Evolutionary conservation across 345 rosid species (phyloP), one percentile per base, ranked within the genome.

Genomic region (Bretschneidera sinensis): DNA sequence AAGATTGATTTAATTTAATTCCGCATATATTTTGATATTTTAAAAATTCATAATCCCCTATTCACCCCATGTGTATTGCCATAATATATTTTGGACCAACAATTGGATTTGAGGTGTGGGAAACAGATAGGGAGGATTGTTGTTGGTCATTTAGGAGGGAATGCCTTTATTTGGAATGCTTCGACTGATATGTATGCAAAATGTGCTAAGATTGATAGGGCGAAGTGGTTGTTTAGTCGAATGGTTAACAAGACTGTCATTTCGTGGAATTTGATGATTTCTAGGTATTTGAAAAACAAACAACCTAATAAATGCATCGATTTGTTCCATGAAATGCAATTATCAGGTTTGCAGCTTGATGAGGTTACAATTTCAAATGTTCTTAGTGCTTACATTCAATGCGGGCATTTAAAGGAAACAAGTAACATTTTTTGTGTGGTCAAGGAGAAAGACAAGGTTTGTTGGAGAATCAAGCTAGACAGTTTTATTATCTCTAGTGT

Each of bases 121-220:
- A 77, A 64, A 59, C 81, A 80, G 71, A 67, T 80, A 34, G 76
- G 76, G n/a, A 77, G 74, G 74, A 66, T 77, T 6, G 21, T 79
- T 24, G 21, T 63, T 31, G 22, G 69, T n/a, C 17, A 59, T 49
- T 57, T 70, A 25, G 61, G 66, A 24, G 54, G 28, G 9, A 69
- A 67, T 58, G 74, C 58, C 14, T 80, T 74, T 69, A 53, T 74
- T 47, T 69, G 64, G 76, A 80, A 80, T 76, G 76, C 78, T 24
- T 55, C 77, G 51, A 74, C 67, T 51, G 77, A 77, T 70, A 54
- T 70, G 78, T 80, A 77, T 60, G 79, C 78, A 17, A 77, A 72
- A 58, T 72, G 79, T 53, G 75, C 78, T 2, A 73, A 72, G 69
- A 70, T 74, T 64, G 67, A 52, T 60, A 54, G 18, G 47, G 85